phyloP scores from a whole-genome alignment of 2,329 filamentous ascomycete species.

The Aspergillus sojae region DNA sequence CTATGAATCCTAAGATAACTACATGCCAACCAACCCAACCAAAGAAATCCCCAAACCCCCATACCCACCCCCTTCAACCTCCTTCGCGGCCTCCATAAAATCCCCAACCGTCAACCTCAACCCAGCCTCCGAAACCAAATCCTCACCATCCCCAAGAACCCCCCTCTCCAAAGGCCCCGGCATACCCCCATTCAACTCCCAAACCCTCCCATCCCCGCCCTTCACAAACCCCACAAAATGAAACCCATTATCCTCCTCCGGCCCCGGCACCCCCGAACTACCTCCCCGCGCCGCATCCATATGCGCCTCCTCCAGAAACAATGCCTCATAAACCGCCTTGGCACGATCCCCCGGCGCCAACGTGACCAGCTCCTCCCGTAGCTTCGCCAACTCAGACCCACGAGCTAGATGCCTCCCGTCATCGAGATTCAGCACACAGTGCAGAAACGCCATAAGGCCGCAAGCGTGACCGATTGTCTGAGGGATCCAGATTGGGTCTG shows the following conservation, averaged over 20 bases:
- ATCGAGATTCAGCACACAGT: slow-evolving; percentile 56
- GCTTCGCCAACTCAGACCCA: slow-evolving; percentile 47
- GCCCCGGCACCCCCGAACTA: slow-evolving; percentile 3
- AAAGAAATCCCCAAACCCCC: neutral
- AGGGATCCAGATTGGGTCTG: slow-evolving; percentile 61
- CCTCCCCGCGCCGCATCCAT: slow-evolving; percentile 15
- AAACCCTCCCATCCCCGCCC: slow-evolving; percentile 32
- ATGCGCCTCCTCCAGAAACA: slow-evolving; percentile 29
- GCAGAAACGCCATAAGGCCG: slow-evolving; percentile 60
- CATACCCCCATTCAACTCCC: slow-evolving; percentile 37
- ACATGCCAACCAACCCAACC: neutral
- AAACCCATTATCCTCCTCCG: slow-evolving; percentile 4
- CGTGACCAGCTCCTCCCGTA: slow-evolving; percentile 49
- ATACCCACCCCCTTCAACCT: neutral
- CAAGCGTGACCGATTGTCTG: slow-evolving; percentile 63
- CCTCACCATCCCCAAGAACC: slow-evolving; percentile 29
- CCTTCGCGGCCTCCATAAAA: slow-evolving; percentile 11
- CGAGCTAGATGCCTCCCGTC: slow-evolving; percentile 43
- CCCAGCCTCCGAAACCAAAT: slow-evolving; percentile 32
- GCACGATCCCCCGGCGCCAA: slow-evolving; percentile 52
- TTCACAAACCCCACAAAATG: slow-evolving; percentile 41
- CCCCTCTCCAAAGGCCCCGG: slow-evolving; percentile 36
- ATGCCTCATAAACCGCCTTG: slow-evolving; percentile 51
- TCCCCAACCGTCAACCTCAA: slow-evolving; percentile 20
- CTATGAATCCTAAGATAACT: neutral